Percentiles rank a stretch among this genome's conserved stretches.
Conservation (phyloP, 176 grass and related monocot species). For the Cocos nucifera region DNA sequence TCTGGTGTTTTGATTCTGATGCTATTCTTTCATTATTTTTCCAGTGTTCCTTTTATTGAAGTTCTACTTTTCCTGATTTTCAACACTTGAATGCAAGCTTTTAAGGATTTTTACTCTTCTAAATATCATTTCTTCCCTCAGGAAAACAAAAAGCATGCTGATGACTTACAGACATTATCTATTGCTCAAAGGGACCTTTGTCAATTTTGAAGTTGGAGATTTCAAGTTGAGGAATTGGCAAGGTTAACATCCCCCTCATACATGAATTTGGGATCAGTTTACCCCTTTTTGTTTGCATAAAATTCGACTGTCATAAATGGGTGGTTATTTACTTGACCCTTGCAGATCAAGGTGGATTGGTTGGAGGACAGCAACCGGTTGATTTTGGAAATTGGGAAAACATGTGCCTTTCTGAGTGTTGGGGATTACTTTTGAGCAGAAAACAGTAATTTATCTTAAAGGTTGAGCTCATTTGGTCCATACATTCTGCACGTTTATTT, state of each 20-base stretch:
- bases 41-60: background rate
- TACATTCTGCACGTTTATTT: too few species aligned
- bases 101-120: too few species aligned
- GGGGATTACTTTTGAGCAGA: conserved; percentile 49
- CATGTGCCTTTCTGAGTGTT: conserved; percentile 68
- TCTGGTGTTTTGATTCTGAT: conserved; percentile 18
- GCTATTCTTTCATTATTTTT: conserved; percentile 33
- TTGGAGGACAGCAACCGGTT: conserved; percentile 52
- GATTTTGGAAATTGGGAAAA: conserved; percentile 46
- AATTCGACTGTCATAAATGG: background rate
- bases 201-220: conserved; percentile 57
- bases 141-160: conserved; percentile 56
- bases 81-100: too few species aligned
- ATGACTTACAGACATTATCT: conserved; percentile 56
- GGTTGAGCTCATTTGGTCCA: too few species aligned
- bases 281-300: too few species aligned
- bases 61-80: too few species aligned
- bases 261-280: too few species aligned
- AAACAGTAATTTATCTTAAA: too few species aligned
- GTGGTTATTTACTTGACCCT: conserved; percentile 3
- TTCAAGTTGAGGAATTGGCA: conserved; percentile 68
- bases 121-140: conserved; percentile 4
- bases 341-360: conserved; percentile 54
- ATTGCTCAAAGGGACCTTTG: conserved; percentile 46
- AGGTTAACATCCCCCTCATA: conserved; percentile 43